Conservation (phyloP, 768 basidiomycete species). For the Leccinum uliginosum region DNA sequence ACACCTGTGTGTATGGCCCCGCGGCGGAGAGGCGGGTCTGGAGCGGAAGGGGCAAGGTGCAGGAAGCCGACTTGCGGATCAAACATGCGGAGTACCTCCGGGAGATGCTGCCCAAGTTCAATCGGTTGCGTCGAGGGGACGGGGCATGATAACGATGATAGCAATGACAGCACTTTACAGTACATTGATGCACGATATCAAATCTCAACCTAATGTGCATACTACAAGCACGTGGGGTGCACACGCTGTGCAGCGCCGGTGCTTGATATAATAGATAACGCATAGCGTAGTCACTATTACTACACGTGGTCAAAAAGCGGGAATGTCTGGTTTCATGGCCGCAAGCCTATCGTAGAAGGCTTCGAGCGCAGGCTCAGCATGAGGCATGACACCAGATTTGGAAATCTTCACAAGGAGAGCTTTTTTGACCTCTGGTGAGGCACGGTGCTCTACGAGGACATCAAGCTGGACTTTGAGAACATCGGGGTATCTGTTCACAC, state of each 20-base stretch:
- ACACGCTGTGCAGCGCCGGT: too few relatives aligned
- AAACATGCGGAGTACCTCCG: constrained; percentile 91
- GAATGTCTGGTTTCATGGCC: neutral
- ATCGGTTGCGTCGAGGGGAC: constrained; percentile 62
- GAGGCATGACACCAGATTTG: constrained; percentile 1
- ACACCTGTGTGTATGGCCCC: constrained; percentile 80
- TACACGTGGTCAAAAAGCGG: too few relatives aligned
- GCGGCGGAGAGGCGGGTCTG: constrained; percentile 70
- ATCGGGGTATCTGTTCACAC: constrained; percentile 11
- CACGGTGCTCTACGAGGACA: constrained; percentile 6
- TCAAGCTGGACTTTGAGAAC: constrained; percentile 17
- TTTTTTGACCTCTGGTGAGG: constrained; percentile 12
- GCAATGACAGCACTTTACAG: too few relatives aligned
- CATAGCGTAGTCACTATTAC: too few relatives aligned
- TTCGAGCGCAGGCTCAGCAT: constrained; percentile 10
- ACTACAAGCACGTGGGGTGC: too few relatives aligned
- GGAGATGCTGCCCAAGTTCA: constrained; percentile 91
- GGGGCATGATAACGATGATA: constrained; percentile 32
- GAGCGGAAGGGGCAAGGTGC: constrained; percentile 81
- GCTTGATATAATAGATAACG: too few relatives aligned
- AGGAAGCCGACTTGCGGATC: constrained; percentile 75
- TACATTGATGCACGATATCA: too few relatives aligned
- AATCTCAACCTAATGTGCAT: neutral
- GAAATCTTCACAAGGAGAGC: constrained; percentile 9
- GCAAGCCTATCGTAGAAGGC: constrained; percentile 15